phyloP scores from a whole-genome alignment of 805 yeast species.

The Cyberlindnera japonica region DNA sequence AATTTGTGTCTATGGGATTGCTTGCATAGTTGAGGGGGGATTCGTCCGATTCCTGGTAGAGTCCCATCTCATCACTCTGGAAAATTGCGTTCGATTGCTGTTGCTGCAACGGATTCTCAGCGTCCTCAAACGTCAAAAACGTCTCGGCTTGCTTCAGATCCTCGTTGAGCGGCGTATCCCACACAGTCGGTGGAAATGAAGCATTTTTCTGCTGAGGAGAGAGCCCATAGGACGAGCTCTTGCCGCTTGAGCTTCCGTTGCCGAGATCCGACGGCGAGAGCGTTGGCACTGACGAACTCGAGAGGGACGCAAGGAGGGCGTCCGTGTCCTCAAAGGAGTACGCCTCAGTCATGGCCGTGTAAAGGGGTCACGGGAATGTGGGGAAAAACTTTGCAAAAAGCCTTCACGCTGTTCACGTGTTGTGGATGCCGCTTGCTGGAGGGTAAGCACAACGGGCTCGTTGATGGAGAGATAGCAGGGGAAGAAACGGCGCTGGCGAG shows the following conservation, averaged over 20 bases:
- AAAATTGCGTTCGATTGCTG: neutral
- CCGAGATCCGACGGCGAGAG: conserved; percentile 24
- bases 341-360: conserved; percentile 8
- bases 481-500: no score
- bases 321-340: conserved; percentile 29
- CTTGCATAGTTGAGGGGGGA: neutral
- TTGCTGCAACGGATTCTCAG: no score
- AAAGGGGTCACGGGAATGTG: no score
- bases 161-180: conserved; percentile 7
- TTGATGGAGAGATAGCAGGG: no score
- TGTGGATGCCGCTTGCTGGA: no score
- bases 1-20: neutral
- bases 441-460: no score
- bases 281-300: conserved; percentile 22
- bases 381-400: no score
- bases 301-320: conserved; percentile 27
- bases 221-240: conserved; percentile 21
- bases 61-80: neutral
- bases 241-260: conserved; percentile 17
- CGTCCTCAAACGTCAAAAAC: conserved; percentile 2
- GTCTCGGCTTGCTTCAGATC: neutral
- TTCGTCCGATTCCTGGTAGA: conserved; percentile 1
- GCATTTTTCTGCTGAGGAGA: no score
- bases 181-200: no score
- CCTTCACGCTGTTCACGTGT: no score